Base-by-base conservation (phyloP, 2,329 filamentous ascomycete species). In the Fusarium abutilonis region DNA sequence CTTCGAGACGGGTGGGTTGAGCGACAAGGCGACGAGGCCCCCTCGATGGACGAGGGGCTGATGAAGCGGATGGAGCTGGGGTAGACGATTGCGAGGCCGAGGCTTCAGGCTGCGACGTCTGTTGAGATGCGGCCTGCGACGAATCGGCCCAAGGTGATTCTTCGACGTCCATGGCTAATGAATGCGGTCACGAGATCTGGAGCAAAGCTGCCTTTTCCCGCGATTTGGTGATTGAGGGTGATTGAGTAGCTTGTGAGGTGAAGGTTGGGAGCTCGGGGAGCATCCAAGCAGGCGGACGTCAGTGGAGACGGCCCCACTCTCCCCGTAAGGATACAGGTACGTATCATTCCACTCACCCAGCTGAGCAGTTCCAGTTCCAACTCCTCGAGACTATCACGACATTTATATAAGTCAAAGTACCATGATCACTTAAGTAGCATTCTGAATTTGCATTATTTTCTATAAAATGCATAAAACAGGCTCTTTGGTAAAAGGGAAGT, bases 1-100 rank as follows among this genome's bases (percentile, higher is more conserved):
- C 89, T 77, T 94, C 88, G 59, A 94, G 88, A 50, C 87, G 89
- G 42, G 91, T 93, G 28, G 89, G 86, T 73, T 93, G 90, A 56
- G 89, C 88, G 67, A 89, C 88, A 71, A 92, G 80, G 61, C 87
- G 85, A 64, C 87, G 86, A 34, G 82, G 82, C n/a, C 77, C 73
- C 61, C 82, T 80, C 23, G 79, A 79, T 10, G 79, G 74, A 29
- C 81, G 79, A 62, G 76, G 70, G 19, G 75, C 63, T 28, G 76
- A 66, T 39, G 74, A 62, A 35, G 72, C 54, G 34, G 73, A 44
- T 39, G 70, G 52, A 40, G 70, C 68, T 42, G 69, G 60, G 32
- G 73, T 57, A 39, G 70, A 54, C 42, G 70, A 58, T 56, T 75
- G 74, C 41, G 72, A 69, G 56, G 69, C 68, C 56, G 72, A 54